A percentile compares a stretch with the other conserved stretches of the same genome.
Conservation (phyloP, 2,329 filamentous ascomycete genomes). For the Colletotrichum gloeosporioides region DNA sequence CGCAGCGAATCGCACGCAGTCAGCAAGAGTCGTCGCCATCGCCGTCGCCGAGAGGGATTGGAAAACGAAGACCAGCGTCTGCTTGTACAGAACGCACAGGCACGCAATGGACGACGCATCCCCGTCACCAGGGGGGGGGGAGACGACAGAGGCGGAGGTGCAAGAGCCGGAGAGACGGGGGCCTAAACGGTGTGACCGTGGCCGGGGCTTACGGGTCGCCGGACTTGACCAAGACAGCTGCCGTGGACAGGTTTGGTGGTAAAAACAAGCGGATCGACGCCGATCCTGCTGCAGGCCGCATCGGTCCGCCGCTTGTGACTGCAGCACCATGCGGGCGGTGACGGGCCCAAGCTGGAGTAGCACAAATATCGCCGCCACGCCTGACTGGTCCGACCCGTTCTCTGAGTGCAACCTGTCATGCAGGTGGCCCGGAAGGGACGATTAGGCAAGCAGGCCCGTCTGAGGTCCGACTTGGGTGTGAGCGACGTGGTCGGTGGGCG, state of each 20-base stretch:
- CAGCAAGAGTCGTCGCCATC: not conserved
- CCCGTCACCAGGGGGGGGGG: not conserved
- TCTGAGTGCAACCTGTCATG: constrained; percentile 3
- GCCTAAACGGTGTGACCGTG: not conserved
- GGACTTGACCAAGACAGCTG: constrained; percentile 1
- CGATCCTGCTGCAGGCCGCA: constrained; percentile 25
- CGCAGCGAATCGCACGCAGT: not conserved
- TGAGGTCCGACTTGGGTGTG: not conserved
- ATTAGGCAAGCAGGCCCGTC: not conserved
- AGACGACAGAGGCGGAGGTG: not conserved
- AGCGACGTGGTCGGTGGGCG: not conserved
- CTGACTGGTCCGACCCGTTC: constrained; percentile 1
- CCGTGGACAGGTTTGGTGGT: constrained; percentile 12
- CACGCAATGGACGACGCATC: not conserved
- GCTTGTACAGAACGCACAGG: not conserved
- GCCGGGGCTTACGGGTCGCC: constrained; percentile 7
- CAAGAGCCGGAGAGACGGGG: not conserved
- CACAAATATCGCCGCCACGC: not conserved
- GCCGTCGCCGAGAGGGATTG: not conserved
- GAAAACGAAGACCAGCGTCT: not conserved
- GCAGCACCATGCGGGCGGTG: constrained; percentile 22
- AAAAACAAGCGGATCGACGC: constrained; percentile 22
- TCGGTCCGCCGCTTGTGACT: constrained; percentile 23
- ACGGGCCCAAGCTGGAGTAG: constrained; percentile 19
- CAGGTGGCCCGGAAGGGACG: constrained; percentile 7